Percentiles rank a stretch among this genome's conserved stretches.
Evolutionary conservation across 2,329 filamentous ascomycete species (phyloP).

Genomic region (Gnomoniopsis sp.): DNA sequence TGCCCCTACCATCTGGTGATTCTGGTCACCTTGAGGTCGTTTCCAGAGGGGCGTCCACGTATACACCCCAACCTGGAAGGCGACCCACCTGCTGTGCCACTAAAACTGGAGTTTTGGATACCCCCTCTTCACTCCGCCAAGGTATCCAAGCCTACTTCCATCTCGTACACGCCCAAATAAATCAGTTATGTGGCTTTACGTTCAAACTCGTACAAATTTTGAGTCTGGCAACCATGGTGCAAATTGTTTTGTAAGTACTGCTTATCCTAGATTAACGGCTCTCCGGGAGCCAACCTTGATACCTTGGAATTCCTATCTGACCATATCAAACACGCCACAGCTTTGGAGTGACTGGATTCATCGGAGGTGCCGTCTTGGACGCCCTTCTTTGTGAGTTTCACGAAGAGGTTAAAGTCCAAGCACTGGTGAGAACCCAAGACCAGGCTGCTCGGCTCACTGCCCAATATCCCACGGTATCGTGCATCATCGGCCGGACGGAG

Average conservation of each 20-base stretch:
- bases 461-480: slow-evolving; percentile 15
- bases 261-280: neutral
- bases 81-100: neutral
- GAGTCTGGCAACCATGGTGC: slow-evolving; percentile 2
- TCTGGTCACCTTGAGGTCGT: no score
- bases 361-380: slow-evolving; percentile 5
- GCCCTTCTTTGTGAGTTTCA: neutral
- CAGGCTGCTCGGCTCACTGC: slow-evolving; percentile 7
- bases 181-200: neutral
- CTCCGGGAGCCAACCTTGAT: no score
- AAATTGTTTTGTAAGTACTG: neutral
- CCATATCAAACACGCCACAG: neutral
- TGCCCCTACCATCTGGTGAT: no score
- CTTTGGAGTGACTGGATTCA: slow-evolving; percentile 1
- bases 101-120: neutral
- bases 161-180: neutral
- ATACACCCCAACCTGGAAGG: no score
- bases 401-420: neutral
- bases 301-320: neutral
- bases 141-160: neutral
- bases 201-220: neutral
- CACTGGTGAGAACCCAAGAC: slow-evolving; percentile 8
- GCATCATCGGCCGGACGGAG: slow-evolving; percentile 9
- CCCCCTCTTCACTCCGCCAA: neutral
- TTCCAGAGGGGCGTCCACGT: no score